A percentile compares a stretch with the other conserved stretches of the same genome.
Evolutionary conservation across 805 yeast species (phyloP).

Genomic region (Brettanomyces nanus): DNA sequence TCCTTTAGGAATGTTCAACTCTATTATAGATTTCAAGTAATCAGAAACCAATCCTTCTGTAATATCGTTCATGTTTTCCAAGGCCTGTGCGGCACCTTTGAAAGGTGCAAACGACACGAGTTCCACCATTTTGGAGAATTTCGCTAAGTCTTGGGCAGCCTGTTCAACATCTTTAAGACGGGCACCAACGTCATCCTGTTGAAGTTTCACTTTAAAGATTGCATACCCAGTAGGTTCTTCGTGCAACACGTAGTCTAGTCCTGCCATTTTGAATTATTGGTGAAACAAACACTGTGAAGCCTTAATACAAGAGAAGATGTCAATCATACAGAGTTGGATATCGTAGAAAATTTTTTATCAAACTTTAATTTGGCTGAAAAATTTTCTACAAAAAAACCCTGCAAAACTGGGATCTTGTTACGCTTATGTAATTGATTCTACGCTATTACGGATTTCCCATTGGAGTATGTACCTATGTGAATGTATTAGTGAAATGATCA

Average conservation of each 20-base stretch:
- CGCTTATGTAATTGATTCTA: too few relatives aligned
- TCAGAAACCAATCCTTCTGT: constrained; percentile 96
- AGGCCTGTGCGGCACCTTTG: constrained; percentile 98
- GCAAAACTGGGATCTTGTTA: background rate
- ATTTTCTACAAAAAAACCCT: background rate
- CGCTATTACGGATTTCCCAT: too few relatives aligned
- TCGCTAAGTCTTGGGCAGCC: constrained; percentile 75
- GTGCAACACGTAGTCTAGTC: constrained; percentile 83
- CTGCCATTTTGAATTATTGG: constrained; percentile 38
- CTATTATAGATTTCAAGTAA: constrained; percentile 80
- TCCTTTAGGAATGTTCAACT: constrained; percentile 81
- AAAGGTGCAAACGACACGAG: constrained; percentile 95
- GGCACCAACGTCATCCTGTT: constrained; percentile 90
- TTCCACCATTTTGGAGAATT: constrained; percentile 88
- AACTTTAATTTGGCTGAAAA: constrained; percentile 1
- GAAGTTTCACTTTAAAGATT: constrained; percentile 84
- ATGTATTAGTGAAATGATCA: background rate
- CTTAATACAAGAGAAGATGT: background rate
- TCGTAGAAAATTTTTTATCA: background rate
- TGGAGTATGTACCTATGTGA: too few relatives aligned
- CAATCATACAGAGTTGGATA: too few relatives aligned
- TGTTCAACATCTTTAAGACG: constrained; percentile 91
- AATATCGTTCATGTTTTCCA: constrained; percentile 95
- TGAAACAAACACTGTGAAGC: too few relatives aligned
- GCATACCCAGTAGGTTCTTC: constrained; percentile 99